These are phyloP conservation scores for Durio zibethinus DNA, from an alignment of 345 rosid species.

Conservation along the genomic window DNA sequence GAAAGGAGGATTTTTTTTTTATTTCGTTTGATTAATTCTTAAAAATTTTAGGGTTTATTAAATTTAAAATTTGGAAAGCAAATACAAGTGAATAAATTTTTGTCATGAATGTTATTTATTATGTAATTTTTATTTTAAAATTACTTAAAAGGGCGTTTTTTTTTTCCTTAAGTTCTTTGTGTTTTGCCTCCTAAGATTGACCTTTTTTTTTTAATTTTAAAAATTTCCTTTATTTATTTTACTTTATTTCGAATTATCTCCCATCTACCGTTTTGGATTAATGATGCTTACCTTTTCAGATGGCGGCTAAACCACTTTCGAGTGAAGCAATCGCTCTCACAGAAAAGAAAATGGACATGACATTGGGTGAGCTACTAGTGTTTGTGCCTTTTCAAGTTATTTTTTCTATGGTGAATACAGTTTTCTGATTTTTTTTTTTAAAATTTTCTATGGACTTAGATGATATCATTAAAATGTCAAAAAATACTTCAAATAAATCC, in stretches of 20 bases:
- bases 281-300: slow-evolving; percentile 27
- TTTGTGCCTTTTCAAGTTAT: background rate
- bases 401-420: background rate
- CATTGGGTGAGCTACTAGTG: slow-evolving; percentile 48
- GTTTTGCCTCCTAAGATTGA: background rate
- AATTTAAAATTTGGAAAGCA: background rate
- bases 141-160: background rate
- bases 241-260: background rate
- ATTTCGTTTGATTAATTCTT: background rate
- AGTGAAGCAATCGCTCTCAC: slow-evolving; percentile 76
- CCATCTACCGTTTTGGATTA: background rate
- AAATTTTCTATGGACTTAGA: slow-evolving; percentile 34
- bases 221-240: too few relatives aligned
- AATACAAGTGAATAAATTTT: background rate
- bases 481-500: slow-evolving; percentile 38
- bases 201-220: background rate
- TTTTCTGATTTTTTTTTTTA: slow-evolving; percentile 4
- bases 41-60: background rate
- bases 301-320: slow-evolving; percentile 64
- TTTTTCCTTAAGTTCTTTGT: background rate
- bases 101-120: background rate
- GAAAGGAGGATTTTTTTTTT: background rate
- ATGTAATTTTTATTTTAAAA: background rate
- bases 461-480: slow-evolving; percentile 83
- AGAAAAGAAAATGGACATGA: slow-evolving; percentile 87